Evolutionary conservation across 2,329 filamentous ascomycete genomes (phyloP), one percentile per base, ranked within the genome.

Genomic region (Fulvia fulva): DNA sequence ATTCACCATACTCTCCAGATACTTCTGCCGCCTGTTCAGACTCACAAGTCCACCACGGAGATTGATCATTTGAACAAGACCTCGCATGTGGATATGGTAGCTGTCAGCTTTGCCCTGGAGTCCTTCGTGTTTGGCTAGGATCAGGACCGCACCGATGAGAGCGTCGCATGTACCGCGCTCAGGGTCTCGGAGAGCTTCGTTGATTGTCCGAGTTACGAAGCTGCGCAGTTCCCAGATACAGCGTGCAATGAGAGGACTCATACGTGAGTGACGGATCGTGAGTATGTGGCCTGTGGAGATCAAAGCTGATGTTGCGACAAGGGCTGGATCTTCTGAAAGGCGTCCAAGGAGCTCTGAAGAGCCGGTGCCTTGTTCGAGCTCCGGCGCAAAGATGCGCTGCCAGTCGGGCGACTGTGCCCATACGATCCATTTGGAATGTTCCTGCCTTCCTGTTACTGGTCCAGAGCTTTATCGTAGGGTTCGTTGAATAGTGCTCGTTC

Each of bases 111-210:
- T 9, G 16, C 50, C 55, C 22, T 57, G 55, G 12, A 57, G 37
- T 0, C 50, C 55, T 43, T 57, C 50, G 23, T 57, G 50, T 1
- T 19, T 30, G 8, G 55, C 55, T 5, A 57, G 19, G 19, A 57
- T 53, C 37, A 57, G 25, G 21, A 57, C 46, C 3, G 55, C 55
- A 28, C 41, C 37, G 16, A 68, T 62, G n/a, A 68, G 44, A 5
- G 57, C 57, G 51, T 66, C 63, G 1, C 59, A 61, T 3, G 47
- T 53, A 14, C 59, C 62, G 2, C 66, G 59, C 8, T 53, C 49
- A 1, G 63, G 62, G 34, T 68, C 64, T 23, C 32, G 26, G 16
- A 68, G 52, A 4, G 66, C 65, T 30, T 64, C 61, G 44, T 69
- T 68, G 56, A 69, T 65, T 12, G 59, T 44, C 12, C 57, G 47